These are phyloP conservation scores for Gaultheria prostrata DNA, from an alignment of 148 eudicot species.

Conservation along the genomic window DNA sequence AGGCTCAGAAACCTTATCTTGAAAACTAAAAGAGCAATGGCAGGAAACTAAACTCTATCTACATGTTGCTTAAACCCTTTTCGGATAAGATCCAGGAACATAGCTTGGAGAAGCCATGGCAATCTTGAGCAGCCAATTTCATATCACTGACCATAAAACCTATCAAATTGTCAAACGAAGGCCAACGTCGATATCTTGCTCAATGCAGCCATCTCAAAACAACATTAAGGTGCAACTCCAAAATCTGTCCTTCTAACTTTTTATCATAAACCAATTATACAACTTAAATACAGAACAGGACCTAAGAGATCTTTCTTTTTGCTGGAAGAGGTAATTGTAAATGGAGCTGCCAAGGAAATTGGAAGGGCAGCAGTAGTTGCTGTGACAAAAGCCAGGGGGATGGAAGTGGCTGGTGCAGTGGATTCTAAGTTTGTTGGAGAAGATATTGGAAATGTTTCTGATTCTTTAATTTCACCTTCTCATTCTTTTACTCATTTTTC, in stretches of 20 bases:
- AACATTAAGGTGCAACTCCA: constrained; percentile 57
- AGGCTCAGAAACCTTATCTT: constrained; percentile 37
- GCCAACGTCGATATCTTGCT: constrained; percentile 40
- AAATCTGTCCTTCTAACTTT: neutral
- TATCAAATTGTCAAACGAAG: constrained; percentile 9
- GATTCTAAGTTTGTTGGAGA: constrained; percentile 67
- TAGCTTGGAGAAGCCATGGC: constrained; percentile 45
- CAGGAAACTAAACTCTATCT: constrained; percentile 18
- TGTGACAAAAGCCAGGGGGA: constrained; percentile 86
- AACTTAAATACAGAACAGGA: neutral
- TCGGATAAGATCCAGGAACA: constrained; percentile 10
- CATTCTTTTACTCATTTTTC: neutral
- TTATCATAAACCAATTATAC: neutral
- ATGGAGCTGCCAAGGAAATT: constrained; percentile 91
- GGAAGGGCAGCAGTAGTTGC: constrained; percentile 85
- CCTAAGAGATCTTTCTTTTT: constrained; percentile 16
- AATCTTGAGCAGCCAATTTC: constrained; percentile 46
- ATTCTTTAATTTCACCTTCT: neutral
- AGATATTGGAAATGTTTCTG: constrained; percentile 70
- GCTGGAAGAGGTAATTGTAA: constrained; percentile 61
- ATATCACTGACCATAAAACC: constrained; percentile 23
- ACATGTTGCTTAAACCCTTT: constrained; percentile 8
- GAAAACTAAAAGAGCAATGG: constrained; percentile 18
- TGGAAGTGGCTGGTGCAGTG: constrained; percentile 93
- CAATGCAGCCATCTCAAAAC: constrained; percentile 65